Base-by-base conservation (phyloP, 768 basidiomycete species). In the Cystofilobasidium capitatum region DNA sequence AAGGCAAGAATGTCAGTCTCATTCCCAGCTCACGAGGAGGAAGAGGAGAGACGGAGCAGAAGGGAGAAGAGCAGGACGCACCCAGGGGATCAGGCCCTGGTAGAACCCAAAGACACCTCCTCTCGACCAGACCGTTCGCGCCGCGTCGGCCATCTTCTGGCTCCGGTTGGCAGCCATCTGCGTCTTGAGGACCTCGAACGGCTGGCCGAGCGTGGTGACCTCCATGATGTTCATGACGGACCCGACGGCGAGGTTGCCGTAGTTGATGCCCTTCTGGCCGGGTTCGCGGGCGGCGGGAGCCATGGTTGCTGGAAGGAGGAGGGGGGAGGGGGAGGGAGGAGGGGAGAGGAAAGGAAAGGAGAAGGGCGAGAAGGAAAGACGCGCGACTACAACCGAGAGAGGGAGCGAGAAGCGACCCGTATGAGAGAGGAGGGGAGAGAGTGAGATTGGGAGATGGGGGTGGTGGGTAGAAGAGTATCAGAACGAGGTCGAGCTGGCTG, bases 51-150 rank as follows among this genome's bases (percentile, higher is more conserved):
- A 49, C 37, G 47, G 22, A 36, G 12, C 22, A 20, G 20, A 35
- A 55, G 7, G 17, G 36, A 9, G 44, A 33, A 24, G 37, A 6
- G n/a, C 44, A 12, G 42, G 12, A 73, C 86, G 69, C 73, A 91
- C 92, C 94, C 96, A 99, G 74, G 96, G 96, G 75, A 98, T 98
- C 69, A 99, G 84, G 71, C 96, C 96, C 78, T 99, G 96, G 80
- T 89, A 99, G 81, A 94, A 91, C 31, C 96, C 96, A 55, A 79
- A 76, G 65, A 87, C 79, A 70, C 96, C 91, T 72, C 96, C 96
- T 70, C 96, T 87, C 73, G 85, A 82, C 91, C 91, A 94, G 68
- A 98, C 90, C 7, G 86, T 85, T 71, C 83, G 81, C 72, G 88
- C 81, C 22, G 96, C 93, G 75, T 90, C 85, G 69, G 81, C 72